Evolutionary conservation across 768 basidiomycete species (phyloP).

Genomic region (Kwoniella dejecticola): DNA sequence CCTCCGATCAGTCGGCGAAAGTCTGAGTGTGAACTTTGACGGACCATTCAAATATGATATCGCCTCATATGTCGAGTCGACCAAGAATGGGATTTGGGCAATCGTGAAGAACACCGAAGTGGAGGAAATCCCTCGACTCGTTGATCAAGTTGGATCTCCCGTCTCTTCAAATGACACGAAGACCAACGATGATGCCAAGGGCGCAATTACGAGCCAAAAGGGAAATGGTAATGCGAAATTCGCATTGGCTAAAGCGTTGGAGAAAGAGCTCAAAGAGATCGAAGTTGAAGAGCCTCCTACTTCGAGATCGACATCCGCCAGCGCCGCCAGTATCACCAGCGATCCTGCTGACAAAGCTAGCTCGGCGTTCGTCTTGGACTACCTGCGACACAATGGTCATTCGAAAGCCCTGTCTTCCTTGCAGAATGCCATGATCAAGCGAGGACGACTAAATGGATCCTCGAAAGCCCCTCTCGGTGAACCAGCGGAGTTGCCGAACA

Average conservation of each 20-base stretch:
- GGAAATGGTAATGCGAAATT: neutral
- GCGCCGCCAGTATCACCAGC: neutral
- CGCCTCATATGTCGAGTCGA: constrained; percentile 63
- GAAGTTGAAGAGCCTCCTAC: neutral
- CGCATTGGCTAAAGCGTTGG: constrained; percentile 1
- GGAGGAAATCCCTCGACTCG: constrained; percentile 13
- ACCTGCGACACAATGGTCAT: constrained; percentile 84
- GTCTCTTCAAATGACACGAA: neutral
- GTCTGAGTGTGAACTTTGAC: constrained; percentile 81
- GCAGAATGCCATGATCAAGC: constrained; percentile 59
- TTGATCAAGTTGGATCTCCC: constrained; percentile 18
- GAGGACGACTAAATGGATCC: constrained; percentile 11
- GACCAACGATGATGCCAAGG: too few relatives aligned
- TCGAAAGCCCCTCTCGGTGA: constrained; percentile 57
- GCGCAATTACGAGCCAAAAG: too few relatives aligned
- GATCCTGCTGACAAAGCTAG: constrained; percentile 62
- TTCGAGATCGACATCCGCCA: neutral
- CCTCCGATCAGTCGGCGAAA: constrained; percentile 75
- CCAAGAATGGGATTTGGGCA: constrained; percentile 13
- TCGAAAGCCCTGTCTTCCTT: constrained; percentile 70
- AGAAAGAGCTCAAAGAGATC: constrained; percentile 4
- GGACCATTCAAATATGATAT: constrained; percentile 87
- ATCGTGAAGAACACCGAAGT: constrained; percentile 2
- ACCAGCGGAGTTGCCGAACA: neutral
- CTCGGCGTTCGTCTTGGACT: constrained; percentile 73